phyloP scores from a whole-genome alignment of 2,329 filamentous ascomycete species.

The Metarhizium brunneum region DNA sequence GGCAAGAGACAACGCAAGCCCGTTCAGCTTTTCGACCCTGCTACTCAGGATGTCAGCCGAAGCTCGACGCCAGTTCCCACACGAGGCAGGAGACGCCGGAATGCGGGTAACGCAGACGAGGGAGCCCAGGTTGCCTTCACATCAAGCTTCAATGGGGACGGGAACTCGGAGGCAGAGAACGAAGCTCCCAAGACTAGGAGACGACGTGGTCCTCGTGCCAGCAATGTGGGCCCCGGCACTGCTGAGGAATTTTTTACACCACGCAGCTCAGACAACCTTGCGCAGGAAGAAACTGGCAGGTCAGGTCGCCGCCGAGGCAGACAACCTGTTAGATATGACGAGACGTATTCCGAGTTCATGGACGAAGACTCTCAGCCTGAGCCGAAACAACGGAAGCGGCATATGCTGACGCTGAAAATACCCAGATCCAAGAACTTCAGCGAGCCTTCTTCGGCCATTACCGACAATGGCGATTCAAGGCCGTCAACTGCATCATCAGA shows the following conservation, averaged over 20 bases:
- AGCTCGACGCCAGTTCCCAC: constrained; percentile 38
- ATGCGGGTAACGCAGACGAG: constrained; percentile 17
- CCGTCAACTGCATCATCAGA: constrained; percentile 46
- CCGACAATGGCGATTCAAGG: constrained; percentile 36
- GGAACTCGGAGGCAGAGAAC: constrained; percentile 21
- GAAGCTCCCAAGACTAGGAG: constrained; percentile 19
- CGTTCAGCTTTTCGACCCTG: constrained; percentile 40
- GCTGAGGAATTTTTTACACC: constrained; percentile 15
- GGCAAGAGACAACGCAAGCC: constrained; percentile 47
- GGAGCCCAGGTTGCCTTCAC: constrained; percentile 15
- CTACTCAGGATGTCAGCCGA: constrained; percentile 40
- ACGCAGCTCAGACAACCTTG: constrained; percentile 6
- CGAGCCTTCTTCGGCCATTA: constrained; percentile 25
- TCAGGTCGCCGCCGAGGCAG: constrained; percentile 10
- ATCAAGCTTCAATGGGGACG: constrained; percentile 25
- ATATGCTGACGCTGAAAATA: constrained; percentile 29
- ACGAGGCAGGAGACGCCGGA: constrained; percentile 22
- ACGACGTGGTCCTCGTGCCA: constrained; percentile 19
- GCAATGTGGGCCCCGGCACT: constrained; percentile 13
- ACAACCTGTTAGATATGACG: constrained; percentile 6
- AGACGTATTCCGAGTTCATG: constrained; percentile 5
- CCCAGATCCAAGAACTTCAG: constrained; percentile 30
- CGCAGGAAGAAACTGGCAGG: constrained; percentile 5
- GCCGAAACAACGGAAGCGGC: constrained; percentile 20
- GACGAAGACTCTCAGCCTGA: constrained; percentile 15